Percentiles rank a stretch among this genome's conserved stretches.
phyloP scores from a whole-genome alignment of 345 rosid genomes.

The Corchorus olitorius region DNA sequence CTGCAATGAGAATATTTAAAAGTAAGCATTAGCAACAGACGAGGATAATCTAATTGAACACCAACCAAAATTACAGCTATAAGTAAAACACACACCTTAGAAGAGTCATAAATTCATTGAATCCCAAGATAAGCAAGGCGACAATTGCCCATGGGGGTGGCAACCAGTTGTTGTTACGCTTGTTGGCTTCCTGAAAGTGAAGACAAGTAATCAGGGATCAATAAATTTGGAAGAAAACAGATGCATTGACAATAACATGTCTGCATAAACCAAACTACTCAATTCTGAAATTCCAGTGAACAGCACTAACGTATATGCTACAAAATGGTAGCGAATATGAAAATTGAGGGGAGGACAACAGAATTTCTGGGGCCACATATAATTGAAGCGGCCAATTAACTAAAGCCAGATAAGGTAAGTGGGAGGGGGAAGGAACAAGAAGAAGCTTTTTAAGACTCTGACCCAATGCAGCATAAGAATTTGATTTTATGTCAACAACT shows the following conservation, averaged over 20 bases:
- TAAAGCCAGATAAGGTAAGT: not conserved
- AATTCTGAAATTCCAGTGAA: not conserved
- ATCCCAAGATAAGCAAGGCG: slow-evolving; percentile 82
- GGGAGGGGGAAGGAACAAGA: too few species aligned
- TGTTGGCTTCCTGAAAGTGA: slow-evolving; percentile 87
- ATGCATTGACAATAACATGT: not conserved
- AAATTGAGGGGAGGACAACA: not conserved
- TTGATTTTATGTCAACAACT: not conserved
- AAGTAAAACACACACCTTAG: slow-evolving; percentile 56
- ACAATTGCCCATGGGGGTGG: slow-evolving; percentile 99
- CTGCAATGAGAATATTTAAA: slow-evolving; percentile 46
- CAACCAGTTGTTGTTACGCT: slow-evolving; percentile 91
- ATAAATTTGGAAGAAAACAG: not conserved
- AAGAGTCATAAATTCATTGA: slow-evolving; percentile 98
- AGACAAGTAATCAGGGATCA: slow-evolving; percentile 9
- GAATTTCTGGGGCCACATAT: not conserved
- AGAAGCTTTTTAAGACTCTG: not conserved
- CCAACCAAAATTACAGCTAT: slow-evolving; percentile 6
- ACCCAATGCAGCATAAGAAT: not conserved
- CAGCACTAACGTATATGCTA: not conserved
- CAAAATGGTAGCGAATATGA: not conserved
- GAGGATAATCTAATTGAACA: not conserved
- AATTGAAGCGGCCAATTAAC: not conserved
- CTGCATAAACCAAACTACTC: not conserved
- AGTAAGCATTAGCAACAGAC: slow-evolving; percentile 15